Evolutionary conservation across 306 rosid species (phyloP).

Genomic region (Cyamopsis tetragonoloba): DNA sequence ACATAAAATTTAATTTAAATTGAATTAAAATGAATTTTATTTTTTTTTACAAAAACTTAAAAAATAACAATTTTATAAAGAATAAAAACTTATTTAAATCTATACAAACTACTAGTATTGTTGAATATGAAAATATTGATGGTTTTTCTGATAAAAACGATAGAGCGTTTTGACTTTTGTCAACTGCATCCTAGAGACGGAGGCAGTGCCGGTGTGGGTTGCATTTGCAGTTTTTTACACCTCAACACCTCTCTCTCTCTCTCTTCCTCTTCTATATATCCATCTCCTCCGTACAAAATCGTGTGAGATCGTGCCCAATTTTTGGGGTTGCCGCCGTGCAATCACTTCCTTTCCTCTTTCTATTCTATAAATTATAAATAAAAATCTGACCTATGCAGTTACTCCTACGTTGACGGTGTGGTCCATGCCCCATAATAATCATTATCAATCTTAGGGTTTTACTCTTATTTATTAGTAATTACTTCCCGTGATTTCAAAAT

Average conservation of each 20-base stretch:
- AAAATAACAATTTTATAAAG: too few relatives aligned
- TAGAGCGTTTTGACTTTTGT: neutral
- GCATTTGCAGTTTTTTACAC: too few relatives aligned
- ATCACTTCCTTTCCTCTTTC: neutral
- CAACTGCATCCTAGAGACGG: neutral
- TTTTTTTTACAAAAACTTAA: too few relatives aligned
- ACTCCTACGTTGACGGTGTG: neutral
- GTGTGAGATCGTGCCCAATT: neutral
- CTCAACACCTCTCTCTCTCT: neutral
- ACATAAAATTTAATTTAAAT: too few relatives aligned
- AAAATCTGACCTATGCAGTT: neutral
- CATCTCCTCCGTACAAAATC: neutral
- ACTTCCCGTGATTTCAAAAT: neutral
- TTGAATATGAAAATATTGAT: too few relatives aligned
- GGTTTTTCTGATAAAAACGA: too few relatives aligned
- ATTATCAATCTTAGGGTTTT: constrained; percentile 26
- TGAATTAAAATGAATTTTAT: too few relatives aligned
- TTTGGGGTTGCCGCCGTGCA: neutral
- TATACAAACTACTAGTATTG: too few relatives aligned
- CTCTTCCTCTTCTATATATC: neutral
- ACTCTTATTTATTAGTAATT: neutral
- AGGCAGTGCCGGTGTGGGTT: constrained; percentile 35
- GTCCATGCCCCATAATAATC: neutral
- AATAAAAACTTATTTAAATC: too few relatives aligned
- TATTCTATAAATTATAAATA: too few relatives aligned